phyloP scores from a whole-genome alignment of 2,329 filamentous ascomycete species.

The Hypoxylon sp. region DNA sequence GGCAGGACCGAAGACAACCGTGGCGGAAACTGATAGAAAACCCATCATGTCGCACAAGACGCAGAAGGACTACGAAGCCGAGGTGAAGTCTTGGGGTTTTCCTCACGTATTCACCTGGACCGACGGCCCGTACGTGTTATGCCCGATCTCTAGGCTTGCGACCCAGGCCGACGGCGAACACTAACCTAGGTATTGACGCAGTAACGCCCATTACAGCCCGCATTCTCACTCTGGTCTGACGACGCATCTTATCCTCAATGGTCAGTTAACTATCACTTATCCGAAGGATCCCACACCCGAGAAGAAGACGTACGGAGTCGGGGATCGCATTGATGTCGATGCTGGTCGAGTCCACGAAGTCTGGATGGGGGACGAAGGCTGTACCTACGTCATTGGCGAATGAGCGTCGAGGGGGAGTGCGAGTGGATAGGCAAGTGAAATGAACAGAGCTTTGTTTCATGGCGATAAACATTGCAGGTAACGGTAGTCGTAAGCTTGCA shows the following conservation, averaged over 20 bases:
- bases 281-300: conserved; percentile 66
- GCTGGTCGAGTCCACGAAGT: conserved; percentile 74
- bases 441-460: background rate
- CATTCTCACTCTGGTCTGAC: conserved; percentile 74
- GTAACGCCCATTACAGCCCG: conserved; percentile 75
- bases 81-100: conserved; percentile 78
- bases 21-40: background rate
- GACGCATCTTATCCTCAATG: conserved; percentile 75
- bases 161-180: conserved; percentile 32
- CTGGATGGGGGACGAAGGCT: conserved; percentile 74
- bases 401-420: conserved; percentile 45
- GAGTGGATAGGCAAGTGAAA: background rate
- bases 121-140: conserved; percentile 70
- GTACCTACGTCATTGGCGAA: conserved; percentile 75
- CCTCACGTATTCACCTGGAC: conserved; percentile 77
- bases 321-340: conserved; percentile 74
- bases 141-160: background rate
- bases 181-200: conserved; percentile 50
- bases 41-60: conserved; percentile 51
- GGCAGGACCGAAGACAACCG: background rate
- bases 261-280: conserved; percentile 74
- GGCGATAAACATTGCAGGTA: background rate
- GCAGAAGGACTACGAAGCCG: conserved; percentile 64
- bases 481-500: background rate
- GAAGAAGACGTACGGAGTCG: conserved; percentile 70